Evolutionary conservation across 179 eudicot genomes (phyloP).

Genomic region (Amaranthus tricolor): DNA sequence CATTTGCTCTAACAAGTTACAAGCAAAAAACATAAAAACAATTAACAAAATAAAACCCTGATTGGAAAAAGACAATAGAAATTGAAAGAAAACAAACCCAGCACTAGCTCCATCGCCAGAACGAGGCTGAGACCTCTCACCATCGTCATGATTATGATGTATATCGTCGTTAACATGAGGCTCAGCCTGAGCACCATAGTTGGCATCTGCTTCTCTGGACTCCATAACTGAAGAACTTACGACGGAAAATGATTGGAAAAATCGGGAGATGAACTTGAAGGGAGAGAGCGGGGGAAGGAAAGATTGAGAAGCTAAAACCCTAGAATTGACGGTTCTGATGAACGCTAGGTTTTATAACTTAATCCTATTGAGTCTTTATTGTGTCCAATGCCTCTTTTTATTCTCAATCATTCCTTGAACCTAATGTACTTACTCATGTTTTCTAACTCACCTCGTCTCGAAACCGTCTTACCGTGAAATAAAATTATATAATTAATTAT

Average conservation of each 20-base stretch:
- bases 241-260: neutral
- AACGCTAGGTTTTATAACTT: neutral
- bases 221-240: constrained; percentile 23
- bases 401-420: neutral
- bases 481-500: no score
- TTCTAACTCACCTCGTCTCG: no score
- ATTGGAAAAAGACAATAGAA: neutral
- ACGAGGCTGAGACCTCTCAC: constrained; percentile 43
- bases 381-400: no score
- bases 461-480: no score
- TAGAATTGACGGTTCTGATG: constrained; percentile 23
- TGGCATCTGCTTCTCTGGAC: constrained; percentile 32
- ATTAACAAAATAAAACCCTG: neutral
- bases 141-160: constrained; percentile 26
- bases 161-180: constrained; percentile 29
- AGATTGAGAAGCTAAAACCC: constrained; percentile 22
- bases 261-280: neutral
- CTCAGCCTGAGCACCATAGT: constrained; percentile 29
- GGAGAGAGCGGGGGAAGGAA: neutral
- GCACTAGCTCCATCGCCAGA: constrained; percentile 91
- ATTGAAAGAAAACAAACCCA: constrained; percentile 48
- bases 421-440: neutral
- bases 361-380: neutral
- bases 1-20: neutral
- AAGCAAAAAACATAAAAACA: neutral